Conservation (phyloP, 208 protist genomes). For the Leptomonas pyrrhocoris region DNA sequence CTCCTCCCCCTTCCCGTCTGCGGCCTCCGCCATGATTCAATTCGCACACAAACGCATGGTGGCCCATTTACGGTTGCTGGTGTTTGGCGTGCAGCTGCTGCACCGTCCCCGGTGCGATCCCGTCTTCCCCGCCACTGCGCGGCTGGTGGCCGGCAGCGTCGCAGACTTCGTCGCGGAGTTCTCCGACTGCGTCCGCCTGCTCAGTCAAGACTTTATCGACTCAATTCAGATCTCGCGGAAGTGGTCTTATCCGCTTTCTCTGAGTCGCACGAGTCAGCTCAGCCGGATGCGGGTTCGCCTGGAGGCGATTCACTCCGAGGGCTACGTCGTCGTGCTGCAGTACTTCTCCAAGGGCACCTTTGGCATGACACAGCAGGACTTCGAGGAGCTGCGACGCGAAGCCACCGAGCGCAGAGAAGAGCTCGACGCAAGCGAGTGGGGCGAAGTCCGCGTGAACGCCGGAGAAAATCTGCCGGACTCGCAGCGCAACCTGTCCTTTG, state of each 20-base stretch:
- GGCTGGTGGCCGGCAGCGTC: slow-evolving; percentile 26
- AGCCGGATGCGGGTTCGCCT: slow-evolving; percentile 31
- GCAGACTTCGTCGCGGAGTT: slow-evolving; percentile 39
- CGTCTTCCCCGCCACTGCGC: not conserved
- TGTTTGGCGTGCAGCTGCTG: slow-evolving; percentile 44
- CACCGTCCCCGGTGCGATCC: slow-evolving; percentile 30
- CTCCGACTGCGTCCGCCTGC: slow-evolving; percentile 22
- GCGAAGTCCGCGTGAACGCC: not conserved
- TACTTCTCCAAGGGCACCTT: slow-evolving; percentile 19
- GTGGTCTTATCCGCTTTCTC: slow-evolving; percentile 35
- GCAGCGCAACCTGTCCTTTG: slow-evolving; percentile 29
- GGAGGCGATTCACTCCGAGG: slow-evolving; percentile 32
- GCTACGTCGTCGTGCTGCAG: slow-evolving; percentile 31
- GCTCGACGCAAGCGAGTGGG: not conserved
- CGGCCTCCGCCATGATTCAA: slow-evolving; percentile 17
- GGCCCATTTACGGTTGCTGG: slow-evolving; percentile 30
- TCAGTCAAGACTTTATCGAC: slow-evolving; percentile 47
- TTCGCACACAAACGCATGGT: slow-evolving; percentile 30
- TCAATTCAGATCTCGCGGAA: slow-evolving; percentile 34
- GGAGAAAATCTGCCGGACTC: not conserved
- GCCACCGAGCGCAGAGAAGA: not conserved
- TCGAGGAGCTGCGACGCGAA: slow-evolving; percentile 27
- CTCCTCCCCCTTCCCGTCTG: slow-evolving; percentile 22
- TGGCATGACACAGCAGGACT: slow-evolving; percentile 28
- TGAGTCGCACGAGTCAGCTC: slow-evolving; percentile 37